phyloP scores from a whole-genome alignment of 768 basidiomycete species.

The Russula lepida region DNA sequence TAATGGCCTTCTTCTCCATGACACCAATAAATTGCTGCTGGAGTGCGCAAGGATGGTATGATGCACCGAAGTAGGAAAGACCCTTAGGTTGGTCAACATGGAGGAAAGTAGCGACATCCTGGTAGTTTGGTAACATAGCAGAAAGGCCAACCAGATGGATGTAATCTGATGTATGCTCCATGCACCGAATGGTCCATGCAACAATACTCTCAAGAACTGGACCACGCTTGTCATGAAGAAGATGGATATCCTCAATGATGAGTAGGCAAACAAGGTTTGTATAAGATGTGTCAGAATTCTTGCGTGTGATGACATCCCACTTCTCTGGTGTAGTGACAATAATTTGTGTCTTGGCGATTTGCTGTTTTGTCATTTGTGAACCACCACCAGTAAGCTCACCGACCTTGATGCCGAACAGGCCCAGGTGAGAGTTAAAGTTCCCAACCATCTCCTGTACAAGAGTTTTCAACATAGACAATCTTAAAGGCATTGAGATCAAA shows the following conservation, averaged over 20 bases:
- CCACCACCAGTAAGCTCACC: constrained; percentile 97
- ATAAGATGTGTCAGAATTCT: constrained; percentile 93
- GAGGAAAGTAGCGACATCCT: constrained; percentile 95
- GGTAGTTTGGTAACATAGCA: constrained; percentile 96
- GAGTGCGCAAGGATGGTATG: constrained; percentile 88
- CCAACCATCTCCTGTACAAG: constrained; percentile 98
- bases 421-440: constrained; percentile 77
- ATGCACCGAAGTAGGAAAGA: constrained; percentile 93
- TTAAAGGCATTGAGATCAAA: constrained; percentile 91
- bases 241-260: constrained; percentile 97
- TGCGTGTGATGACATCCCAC: constrained; percentile 99
- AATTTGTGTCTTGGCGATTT: constrained; percentile 94
- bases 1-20: constrained; percentile 99
- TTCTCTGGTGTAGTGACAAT: constrained; percentile 99
- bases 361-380: constrained; percentile 95
- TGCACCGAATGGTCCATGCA: constrained; percentile 80
- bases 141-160: constrained; percentile 93
- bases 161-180: constrained; percentile 91
- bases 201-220: constrained; percentile 91
- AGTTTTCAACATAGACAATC: constrained; percentile 98
- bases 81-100: constrained; percentile 89
- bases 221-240: constrained; percentile 96
- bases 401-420: constrained; percentile 66
- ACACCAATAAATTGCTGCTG: constrained; percentile 97
- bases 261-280: constrained; percentile 93